These are phyloP conservation scores for Trichoderma afroharzianum DNA, from an alignment of 2,329 filamentous ascomycete genomes.

Conservation along the genomic window DNA sequence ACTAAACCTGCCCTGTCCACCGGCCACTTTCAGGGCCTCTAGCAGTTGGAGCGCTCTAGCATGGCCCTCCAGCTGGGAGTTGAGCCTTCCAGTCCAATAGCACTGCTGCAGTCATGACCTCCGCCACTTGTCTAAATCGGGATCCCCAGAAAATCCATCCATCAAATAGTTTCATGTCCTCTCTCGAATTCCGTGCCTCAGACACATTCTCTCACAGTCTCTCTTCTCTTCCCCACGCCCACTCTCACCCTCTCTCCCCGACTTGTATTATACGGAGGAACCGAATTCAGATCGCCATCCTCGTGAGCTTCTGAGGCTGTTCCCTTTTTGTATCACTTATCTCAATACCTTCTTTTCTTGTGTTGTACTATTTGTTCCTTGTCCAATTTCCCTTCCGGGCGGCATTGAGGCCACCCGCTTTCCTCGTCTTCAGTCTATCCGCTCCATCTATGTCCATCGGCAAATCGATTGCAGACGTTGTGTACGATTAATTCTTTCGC, in stretches of 20 bases:
- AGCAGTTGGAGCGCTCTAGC: neutral
- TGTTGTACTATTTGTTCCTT: neutral
- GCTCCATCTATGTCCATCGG: neutral
- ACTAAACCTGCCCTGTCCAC: neutral
- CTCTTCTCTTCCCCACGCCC: neutral
- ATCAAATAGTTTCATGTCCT: neutral
- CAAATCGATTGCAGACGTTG: neutral
- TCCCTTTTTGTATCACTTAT: neutral
- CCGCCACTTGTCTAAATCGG: slow-evolving; percentile 13
- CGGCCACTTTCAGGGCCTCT: neutral
- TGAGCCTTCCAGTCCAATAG: neutral
- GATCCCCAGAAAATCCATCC: slow-evolving; percentile 1
- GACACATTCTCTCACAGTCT: neutral
- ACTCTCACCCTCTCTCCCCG: neutral
- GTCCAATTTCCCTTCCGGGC: neutral
- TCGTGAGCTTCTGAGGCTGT: neutral
- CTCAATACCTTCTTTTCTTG: neutral
- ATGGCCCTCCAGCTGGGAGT: neutral
- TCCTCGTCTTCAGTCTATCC: neutral
- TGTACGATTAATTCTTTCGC: neutral
- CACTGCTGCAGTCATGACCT: neutral
- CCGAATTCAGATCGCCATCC: neutral
- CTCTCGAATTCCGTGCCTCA: neutral
- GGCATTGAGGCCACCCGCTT: neutral
- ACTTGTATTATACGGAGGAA: neutral